Base-by-base conservation (phyloP, 2,329 filamentous ascomycete species). In the Hypoxylon sp. region DNA sequence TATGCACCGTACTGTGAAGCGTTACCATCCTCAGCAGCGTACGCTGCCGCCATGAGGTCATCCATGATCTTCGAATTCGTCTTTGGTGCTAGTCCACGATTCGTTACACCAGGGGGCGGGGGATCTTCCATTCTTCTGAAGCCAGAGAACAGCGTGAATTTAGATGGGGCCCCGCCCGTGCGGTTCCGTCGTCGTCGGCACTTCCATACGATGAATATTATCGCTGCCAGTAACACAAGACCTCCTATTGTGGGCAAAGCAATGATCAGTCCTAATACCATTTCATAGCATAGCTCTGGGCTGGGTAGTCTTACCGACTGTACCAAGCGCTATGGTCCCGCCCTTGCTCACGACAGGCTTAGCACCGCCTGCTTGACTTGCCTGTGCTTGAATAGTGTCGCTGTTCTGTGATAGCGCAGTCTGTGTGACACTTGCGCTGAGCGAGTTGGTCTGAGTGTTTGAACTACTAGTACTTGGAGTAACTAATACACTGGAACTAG, bases 1-100 rank as follows among this genome's bases (percentile, higher is more conserved):
- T 62, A 67, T 5, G 14, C 49, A 17, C 63, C 65, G 30, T 69
- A 69, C 46, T 67, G 67, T 11, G 56, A 63, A 38, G 52, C 62
- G 13, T 59, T 68, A 32, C 68, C 68, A 46, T 70, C 65, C 21
- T 72, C 71, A 17, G 65, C 70, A 2, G 70, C 68, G 36, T 72
- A 72, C 25, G 70, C 68, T 2, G 70, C 70, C 6, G 59, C 62
- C 56, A 72, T 71, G 28, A 71, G 61, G 45, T 72, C 64, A 32
- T 72, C 70, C 68, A 72, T 72, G 10, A 66, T 70, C 13, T 36
- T 64, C 6, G 68, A 69, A 13, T 57, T 46, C 13, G 65, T 67
- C 55, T 53, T 69, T 6, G 34, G 43, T 10, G 43, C 23, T 4
- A 52, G 46, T 3, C 25, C 56, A n/a, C 50, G 43, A 17, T 57